These are phyloP conservation scores for Acanthamoeba healyi DNA, from an alignment of 208 protist species.

Conservation along the genomic window DNA sequence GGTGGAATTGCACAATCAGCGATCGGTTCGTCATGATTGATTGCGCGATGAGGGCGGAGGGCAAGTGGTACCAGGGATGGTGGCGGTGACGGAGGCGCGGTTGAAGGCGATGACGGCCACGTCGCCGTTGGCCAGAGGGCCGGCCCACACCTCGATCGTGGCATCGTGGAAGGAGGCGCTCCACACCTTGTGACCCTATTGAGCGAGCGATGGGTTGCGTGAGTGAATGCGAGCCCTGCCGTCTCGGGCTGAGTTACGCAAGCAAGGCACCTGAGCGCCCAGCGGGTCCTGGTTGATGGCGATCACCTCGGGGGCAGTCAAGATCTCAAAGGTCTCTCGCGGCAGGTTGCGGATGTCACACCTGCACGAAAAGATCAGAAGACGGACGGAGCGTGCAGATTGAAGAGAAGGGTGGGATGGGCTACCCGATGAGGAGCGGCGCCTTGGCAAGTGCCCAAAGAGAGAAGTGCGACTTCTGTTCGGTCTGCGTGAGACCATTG, in stretches of 20 bases:
- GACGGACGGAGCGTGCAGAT: constrained; percentile 83
- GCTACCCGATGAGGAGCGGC: constrained; percentile 73
- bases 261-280: constrained; percentile 72
- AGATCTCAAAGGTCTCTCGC: constrained; percentile 54
- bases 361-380: constrained; percentile 56
- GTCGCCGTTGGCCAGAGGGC: constrained; percentile 78
- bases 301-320: constrained; percentile 83
- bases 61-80: neutral
- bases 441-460: constrained; percentile 70
- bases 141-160: constrained; percentile 79
- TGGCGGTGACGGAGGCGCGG: neutral
- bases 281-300: constrained; percentile 86
- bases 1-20: neutral
- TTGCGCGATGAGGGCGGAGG: neutral
- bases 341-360: constrained; percentile 79
- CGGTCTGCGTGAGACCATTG: constrained; percentile 73
- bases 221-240: too few species aligned
- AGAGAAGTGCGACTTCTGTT: constrained; percentile 78
- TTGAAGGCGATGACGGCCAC: constrained; percentile 81
- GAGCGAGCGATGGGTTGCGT: neutral
- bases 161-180: neutral
- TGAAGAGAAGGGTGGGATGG: constrained; percentile 77
- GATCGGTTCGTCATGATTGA: neutral
- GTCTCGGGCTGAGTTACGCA: neutral
- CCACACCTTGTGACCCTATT: constrained; percentile 60